phyloP scores from a whole-genome alignment of 148 eudicot species.

The Chenopodium quinoa region DNA sequence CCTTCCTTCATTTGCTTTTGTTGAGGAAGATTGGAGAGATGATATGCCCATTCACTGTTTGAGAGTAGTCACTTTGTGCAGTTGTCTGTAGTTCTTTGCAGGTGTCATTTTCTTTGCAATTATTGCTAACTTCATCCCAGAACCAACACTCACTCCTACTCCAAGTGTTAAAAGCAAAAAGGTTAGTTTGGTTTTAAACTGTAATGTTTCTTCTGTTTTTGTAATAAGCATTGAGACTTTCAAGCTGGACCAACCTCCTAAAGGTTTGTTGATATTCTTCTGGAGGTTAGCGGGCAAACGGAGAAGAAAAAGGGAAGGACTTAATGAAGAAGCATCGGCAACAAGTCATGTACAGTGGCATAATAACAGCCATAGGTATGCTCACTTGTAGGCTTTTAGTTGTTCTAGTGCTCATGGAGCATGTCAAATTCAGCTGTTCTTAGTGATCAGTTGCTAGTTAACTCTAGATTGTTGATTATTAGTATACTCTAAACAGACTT shows the following conservation, averaged over 20 bases:
- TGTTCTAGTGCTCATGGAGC: not conserved
- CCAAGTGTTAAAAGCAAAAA: conserved; percentile 65
- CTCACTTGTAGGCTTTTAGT: conserved; percentile 1
- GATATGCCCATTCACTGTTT: not conserved
- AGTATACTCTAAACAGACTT: not conserved
- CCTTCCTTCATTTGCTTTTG: conserved; percentile 7
- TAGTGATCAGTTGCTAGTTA: no score
- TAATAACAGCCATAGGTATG: conserved; percentile 90
- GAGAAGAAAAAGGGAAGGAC: conserved; percentile 66
- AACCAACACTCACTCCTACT: conserved; percentile 73
- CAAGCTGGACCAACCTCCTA: conserved; percentile 18
- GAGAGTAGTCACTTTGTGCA: conserved; percentile 20
- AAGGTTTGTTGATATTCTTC: conserved; percentile 33
- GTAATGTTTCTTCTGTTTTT: not conserved
- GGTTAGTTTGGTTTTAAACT: conserved; percentile 36
- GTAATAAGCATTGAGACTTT: conserved; percentile 3
- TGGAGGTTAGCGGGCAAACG: conserved; percentile 45
- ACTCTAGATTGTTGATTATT: not conserved
- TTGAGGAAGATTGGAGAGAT: not conserved
- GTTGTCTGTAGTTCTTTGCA: conserved; percentile 77
- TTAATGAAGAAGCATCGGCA: conserved; percentile 87
- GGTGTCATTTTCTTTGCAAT: conserved; percentile 97
- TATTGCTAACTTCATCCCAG: conserved; percentile 86
- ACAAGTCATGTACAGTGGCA: conserved; percentile 94
- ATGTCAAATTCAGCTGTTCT: not conserved